Conservation (phyloP, 2,329 filamentous ascomycete genomes). For the Fusarium mangiferae region DNA sequence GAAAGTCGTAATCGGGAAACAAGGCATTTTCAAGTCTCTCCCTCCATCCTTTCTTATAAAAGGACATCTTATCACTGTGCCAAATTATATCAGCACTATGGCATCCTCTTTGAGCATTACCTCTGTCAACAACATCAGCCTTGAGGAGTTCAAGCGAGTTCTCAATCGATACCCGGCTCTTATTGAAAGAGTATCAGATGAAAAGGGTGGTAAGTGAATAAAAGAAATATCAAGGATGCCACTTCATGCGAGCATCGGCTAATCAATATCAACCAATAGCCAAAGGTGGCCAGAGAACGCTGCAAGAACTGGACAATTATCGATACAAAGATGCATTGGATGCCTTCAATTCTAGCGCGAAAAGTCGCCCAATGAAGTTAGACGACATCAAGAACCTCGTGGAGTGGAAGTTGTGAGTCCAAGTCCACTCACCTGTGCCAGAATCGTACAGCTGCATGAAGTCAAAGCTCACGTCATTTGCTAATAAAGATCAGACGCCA, state of each 20-base stretch:
- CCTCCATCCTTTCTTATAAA: not conserved
- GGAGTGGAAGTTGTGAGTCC: constrained; percentile 76
- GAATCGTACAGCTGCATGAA: not conserved
- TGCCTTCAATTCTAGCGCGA: constrained; percentile 53
- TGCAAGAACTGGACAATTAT: constrained; percentile 68
- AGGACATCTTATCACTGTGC: not conserved
- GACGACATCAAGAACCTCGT: constrained; percentile 70
- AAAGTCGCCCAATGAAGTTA: constrained; percentile 58
- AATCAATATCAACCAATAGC: constrained; percentile 44
- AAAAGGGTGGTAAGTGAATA: constrained; percentile 55
- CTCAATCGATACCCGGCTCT: constrained; percentile 54
- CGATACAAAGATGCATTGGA: constrained; percentile 66
- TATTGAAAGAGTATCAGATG: constrained; percentile 56
- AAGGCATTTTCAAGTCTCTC: not conserved
- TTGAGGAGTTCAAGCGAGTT: constrained; percentile 49
- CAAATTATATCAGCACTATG: constrained; percentile 23
- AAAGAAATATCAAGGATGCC: not conserved
- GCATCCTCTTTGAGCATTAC: constrained; percentile 9
- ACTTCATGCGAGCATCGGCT: not conserved
- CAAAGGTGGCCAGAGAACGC: constrained; percentile 61
- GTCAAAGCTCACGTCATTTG: not conserved
- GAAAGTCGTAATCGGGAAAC: not conserved
- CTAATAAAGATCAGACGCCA: constrained; percentile 58
- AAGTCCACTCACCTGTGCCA: not conserved
- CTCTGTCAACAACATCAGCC: constrained; percentile 41